Base-by-base conservation (phyloP, 495 filamentous ascomycete genomes). In the Penicillium simplicissimum region DNA sequence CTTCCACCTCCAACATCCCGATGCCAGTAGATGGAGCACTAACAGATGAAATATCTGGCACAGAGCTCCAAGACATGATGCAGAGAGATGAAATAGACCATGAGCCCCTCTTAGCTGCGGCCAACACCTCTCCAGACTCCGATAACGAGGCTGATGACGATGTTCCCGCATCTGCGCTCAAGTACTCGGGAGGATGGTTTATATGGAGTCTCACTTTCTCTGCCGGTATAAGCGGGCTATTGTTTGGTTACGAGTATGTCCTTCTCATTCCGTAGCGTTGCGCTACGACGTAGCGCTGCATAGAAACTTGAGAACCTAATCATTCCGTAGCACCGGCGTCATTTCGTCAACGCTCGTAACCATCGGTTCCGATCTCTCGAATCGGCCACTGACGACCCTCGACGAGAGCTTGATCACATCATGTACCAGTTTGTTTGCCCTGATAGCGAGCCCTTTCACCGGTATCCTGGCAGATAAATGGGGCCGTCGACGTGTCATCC, bases 281-380 rank as follows among this genome's bases (percentile, higher is more conserved):
- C 1, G 36, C 48, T 37, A 31, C n/a, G n/a, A n/a, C 28, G 33
- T 58, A 35, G 9, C 1, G 36, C 48, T 37, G 14, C 23, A 53
- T 58, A 55, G 40, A 61, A 61, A 65, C 74, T 67, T 58, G 71
- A 51, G 42, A 23, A 17, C 17, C 40, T 63, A 36, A 36, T 62
- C 25, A 34, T 52, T 45, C 51, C 59, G 48, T 63, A 95, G 91
- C 68, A 97, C 93, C 19, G 93, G 93, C 43, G 93, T 96, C 14
- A 95, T 97, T 43, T 95, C 91, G 23, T 88, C 91, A 1, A 95
- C 91, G 0, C 81, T 97, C 34, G 88, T 97, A 38, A 91, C 90
- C 3, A 85, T 96, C 64, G 83, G 82, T 47, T 82, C 84, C 2
- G 88, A 91, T 57, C 85, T 96, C n/a, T 93, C 90, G 7, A 68